These are phyloP conservation scores for Dipodascopsis tothii DNA, from an alignment of 805 yeast genomes.

Conservation along the genomic window DNA sequence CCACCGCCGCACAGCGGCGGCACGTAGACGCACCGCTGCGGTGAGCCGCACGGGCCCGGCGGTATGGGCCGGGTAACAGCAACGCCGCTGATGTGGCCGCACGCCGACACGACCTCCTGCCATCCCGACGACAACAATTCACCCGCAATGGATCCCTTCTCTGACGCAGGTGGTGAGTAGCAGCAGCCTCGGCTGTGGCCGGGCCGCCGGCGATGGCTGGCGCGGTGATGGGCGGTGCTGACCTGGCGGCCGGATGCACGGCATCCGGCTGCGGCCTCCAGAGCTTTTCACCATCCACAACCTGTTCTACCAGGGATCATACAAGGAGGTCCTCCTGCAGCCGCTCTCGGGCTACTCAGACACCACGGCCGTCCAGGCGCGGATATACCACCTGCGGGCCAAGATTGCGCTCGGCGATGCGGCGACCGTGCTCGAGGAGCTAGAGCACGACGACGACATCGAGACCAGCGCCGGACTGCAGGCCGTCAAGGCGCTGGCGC, in stretches of 20 bases:
- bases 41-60: no score
- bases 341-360: constrained; percentile 26
- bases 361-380: constrained; percentile 27
- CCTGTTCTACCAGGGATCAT: constrained; percentile 38
- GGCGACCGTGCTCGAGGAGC: constrained; percentile 27
- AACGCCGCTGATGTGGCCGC: no score
- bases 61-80: no score
- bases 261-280: no score
- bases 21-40: no score
- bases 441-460: constrained; percentile 24
- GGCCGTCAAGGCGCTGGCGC: constrained; percentile 25
- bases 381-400: constrained; percentile 34
- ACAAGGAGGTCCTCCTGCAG: constrained; percentile 29
- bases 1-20: no score
- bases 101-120: no score
- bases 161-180: constrained; percentile 28
- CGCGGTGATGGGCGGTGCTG: not conserved
- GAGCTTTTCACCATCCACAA: constrained; percentile 33
- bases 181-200: not conserved
- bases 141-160: constrained; percentile 24
- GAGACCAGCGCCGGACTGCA: constrained; percentile 22
- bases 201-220: not conserved
- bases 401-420: constrained; percentile 32
- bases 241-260: no score
- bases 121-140: no score